Percentiles rank a stretch among this genome's conserved stretches.
Evolutionary conservation across 371 early-diverging fungal species (phyloP).

Genomic region (Chytridium lagenaria): DNA sequence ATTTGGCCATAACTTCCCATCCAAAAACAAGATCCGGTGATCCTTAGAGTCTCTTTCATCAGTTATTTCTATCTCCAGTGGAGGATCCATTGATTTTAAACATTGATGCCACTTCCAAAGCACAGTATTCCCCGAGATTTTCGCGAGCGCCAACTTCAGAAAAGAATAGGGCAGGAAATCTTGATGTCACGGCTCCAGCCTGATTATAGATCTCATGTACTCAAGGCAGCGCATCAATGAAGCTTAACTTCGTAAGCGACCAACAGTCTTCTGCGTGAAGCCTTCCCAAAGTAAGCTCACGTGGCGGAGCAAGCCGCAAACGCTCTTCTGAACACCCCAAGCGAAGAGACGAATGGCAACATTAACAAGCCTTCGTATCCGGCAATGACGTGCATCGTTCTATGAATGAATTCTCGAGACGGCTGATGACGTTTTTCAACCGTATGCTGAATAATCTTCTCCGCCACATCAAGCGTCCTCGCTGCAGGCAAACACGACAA

Average conservation of each 20-base stretch:
- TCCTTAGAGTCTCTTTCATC: conserved; percentile 21
- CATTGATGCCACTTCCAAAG: conserved; percentile 14
- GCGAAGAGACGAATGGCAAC: conserved; percentile 25
- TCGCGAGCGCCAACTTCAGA: conserved; percentile 17
- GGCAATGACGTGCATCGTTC: conserved; percentile 20
- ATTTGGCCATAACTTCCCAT: conserved; percentile 10
- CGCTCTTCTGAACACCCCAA: conserved; percentile 26
- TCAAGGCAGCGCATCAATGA: conserved; percentile 34
- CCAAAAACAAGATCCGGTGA: conserved; percentile 10
- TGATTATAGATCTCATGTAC: conserved; percentile 26
- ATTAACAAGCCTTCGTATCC: conserved; percentile 3
- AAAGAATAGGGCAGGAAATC: conserved; percentile 29
- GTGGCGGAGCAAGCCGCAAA: conserved; percentile 26
- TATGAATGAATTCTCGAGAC: conserved; percentile 26
- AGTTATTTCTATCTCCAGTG: conserved; percentile 5
- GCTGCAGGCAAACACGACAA: too few species aligned
- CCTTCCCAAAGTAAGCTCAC: conserved; percentile 19
- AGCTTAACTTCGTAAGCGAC: conserved; percentile 31
- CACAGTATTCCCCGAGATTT: conserved; percentile 17
- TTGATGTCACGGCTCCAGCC: conserved; percentile 27
- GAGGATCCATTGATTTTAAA: conserved; percentile 21
- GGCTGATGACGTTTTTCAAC: conserved; percentile 11
- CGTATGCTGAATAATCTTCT: conserved; percentile 21
- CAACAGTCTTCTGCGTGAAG: conserved; percentile 35
- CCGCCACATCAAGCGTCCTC: conserved; percentile 28